Percentiles rank a stretch among this genome's conserved stretches.
Conservation (phyloP, 176 grass and related monocot genomes). For the Ananas comosus region DNA sequence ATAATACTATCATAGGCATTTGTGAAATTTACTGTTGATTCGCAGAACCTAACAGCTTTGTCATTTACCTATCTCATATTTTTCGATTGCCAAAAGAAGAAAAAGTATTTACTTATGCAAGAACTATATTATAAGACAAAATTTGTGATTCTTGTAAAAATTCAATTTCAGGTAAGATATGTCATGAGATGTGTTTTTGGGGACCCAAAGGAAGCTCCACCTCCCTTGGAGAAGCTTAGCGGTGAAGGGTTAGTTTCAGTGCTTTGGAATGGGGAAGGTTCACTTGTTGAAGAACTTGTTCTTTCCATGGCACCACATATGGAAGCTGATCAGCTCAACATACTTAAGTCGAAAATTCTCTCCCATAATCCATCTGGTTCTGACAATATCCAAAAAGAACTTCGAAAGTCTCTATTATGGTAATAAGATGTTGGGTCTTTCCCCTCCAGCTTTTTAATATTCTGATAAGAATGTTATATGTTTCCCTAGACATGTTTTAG, state of each 20-base stretch:
- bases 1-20: no score
- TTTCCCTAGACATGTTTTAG: not conserved
- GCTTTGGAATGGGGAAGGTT: slow-evolving; percentile 87
- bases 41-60: no score
- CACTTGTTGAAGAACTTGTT: slow-evolving; percentile 68
- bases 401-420: slow-evolving; percentile 76
- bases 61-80: not conserved
- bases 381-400: slow-evolving; percentile 50
- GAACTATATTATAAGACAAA: not conserved
- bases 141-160: not conserved
- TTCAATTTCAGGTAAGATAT: slow-evolving; percentile 62
- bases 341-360: slow-evolving; percentile 70
- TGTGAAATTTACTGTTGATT: no score
- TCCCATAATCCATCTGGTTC: slow-evolving; percentile 64
- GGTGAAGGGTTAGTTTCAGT: slow-evolving; percentile 56
- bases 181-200: slow-evolving; percentile 74
- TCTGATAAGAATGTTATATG: not conserved
- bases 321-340: slow-evolving; percentile 53
- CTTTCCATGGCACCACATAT: slow-evolving; percentile 80
- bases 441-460: no score
- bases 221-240: slow-evolving; percentile 69
- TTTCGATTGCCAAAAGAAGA: not conserved
- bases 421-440: slow-evolving; percentile 13
- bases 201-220: slow-evolving; percentile 79
- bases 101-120: not conserved